Base-by-base conservation (phyloP, 441 rosid species). In the Aquilaria agallochum region DNA sequence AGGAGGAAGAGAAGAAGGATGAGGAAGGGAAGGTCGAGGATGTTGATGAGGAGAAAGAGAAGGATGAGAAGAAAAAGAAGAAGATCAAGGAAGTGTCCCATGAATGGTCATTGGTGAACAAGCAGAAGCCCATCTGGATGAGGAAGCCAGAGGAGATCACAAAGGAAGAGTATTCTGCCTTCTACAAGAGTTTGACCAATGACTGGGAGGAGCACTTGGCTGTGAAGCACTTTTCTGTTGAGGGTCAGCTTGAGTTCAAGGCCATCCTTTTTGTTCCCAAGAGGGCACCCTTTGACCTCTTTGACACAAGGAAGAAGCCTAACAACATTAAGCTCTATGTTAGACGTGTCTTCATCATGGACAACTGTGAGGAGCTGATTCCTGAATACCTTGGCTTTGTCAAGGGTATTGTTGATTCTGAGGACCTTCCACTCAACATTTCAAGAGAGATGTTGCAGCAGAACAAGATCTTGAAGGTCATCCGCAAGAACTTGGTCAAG, bases 51-150 rank as follows among this genome's bases (percentile, higher is more conserved):
- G 92, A 86, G 59, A 81, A 81, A 31, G 92, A 86, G 36, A 86
- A 81, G 51, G 89, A 83, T 48, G 89, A 83, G 67, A 86, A 86
- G 77, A 86, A 83, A 62, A 88, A 85, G 77, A 86, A 83, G 81
- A 86, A 78, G 85, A 86, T 83, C 60, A 86, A 86, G 82, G 92
- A 86, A 63, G 87, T 83, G 31, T 81, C 89, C 11, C 79, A 83
- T 30, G 92, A 86, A 46, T 86, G 88, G 88, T 71, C 78, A 9
- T 64, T 86, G 75, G 80, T 83, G 45, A 86, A 86, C 83, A 86
- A 86, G 72, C 89, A 86, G 74, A 86, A 86, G 15, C 92, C 89
- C 1, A 83, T 86, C 31, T 86, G 89, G 89, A 86, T 86, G 92
- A 79, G 87, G 80, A 86, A 86, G 52, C 83, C 89, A 0, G 89